Evolutionary conservation across 176 grass and related monocot species (phyloP), one percentile per base, ranked within the genome.

Genomic region (Oryza meridionalis): DNA sequence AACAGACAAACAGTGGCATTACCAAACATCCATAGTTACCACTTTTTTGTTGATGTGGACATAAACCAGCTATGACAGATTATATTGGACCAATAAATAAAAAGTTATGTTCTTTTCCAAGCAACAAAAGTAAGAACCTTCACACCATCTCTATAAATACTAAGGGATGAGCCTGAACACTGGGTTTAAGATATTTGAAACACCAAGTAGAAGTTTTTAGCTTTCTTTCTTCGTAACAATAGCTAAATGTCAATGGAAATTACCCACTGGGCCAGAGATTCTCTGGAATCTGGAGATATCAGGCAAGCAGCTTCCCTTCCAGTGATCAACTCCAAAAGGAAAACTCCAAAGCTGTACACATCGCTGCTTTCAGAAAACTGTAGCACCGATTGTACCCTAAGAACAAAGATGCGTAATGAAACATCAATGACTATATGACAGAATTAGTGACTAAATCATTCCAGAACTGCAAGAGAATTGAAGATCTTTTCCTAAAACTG

Each of bases 321-420:
- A 55, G 87, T 99, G 76, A 99, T 99, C 50, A 99, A 86, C 83
- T 99, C 96, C 86, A 99, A 90, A 81, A 99, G 89, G 65, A 96
- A 99, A 45, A 94, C 89, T 38, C 96, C 93, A 81, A 96, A 99
- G 86, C 91, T 96, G 75, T 96, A 96, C 70, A 99, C 91, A 42
- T 99, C 96, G 9, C 93, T 96, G 77, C 91, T 93, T 90, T 99
- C 96, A 83, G 89, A 99, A 11, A 92, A 89, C 74, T 86, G 89
- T 25, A 58, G 71, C 35, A 84, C 55, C 22, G 82, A 86, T 61
- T 77, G 67, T 64, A 88, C 81, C 83, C 96, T 99, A 82, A 6
- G 59, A 69, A 87, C 64, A 68, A 49, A 86, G 49, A 79, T 87
- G 75, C 5, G 61, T 14, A 90, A 40, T 63, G 35, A 45, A 47